Evolutionary conservation across 2,329 filamentous ascomycete genomes (phyloP).

Genomic region (Curvularia lunata): DNA sequence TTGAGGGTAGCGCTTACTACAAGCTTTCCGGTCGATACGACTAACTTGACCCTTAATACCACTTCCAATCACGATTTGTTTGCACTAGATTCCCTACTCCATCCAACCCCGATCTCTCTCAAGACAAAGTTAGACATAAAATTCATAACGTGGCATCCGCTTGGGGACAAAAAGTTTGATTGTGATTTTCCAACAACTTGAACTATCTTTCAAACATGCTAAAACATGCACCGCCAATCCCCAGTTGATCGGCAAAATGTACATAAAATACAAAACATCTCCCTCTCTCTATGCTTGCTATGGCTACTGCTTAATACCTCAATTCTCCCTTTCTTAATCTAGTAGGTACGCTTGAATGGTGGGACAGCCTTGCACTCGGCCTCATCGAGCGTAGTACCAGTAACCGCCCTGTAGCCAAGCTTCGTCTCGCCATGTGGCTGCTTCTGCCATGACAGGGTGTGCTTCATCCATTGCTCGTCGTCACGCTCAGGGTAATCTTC

Average conservation of each 20-base stretch:
- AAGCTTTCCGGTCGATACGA: too few relatives aligned
- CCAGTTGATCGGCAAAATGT: constrained; percentile 37
- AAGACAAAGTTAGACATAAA: too few relatives aligned
- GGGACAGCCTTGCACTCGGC: constrained; percentile 95
- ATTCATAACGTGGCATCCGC: too few relatives aligned
- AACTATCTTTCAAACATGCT: constrained; percentile 10
- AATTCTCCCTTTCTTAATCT: constrained; percentile 47
- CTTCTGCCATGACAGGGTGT: constrained; percentile 96
- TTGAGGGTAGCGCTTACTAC: neutral
- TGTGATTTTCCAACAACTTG: constrained; percentile 1
- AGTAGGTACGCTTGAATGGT: constrained; percentile 94
- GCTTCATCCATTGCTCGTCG: constrained; percentile 99
- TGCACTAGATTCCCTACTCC: too few relatives aligned
- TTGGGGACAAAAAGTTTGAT: neutral
- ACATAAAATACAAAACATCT: constrained; percentile 44
- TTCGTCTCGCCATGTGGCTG: constrained; percentile 85
- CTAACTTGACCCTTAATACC: neutral
- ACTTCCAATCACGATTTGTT: neutral
- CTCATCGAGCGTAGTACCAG: constrained; percentile 85
- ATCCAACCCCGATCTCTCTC: too few relatives aligned
- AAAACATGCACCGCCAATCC: constrained; percentile 20
- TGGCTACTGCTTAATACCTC: neutral
- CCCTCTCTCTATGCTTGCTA: constrained; percentile 8
- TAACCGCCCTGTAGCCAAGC: constrained; percentile 83
- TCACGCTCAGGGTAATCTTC: constrained; percentile 97